Conservation (phyloP, 345 rosid genomes). For the Eutrema yunnanense region DNA sequence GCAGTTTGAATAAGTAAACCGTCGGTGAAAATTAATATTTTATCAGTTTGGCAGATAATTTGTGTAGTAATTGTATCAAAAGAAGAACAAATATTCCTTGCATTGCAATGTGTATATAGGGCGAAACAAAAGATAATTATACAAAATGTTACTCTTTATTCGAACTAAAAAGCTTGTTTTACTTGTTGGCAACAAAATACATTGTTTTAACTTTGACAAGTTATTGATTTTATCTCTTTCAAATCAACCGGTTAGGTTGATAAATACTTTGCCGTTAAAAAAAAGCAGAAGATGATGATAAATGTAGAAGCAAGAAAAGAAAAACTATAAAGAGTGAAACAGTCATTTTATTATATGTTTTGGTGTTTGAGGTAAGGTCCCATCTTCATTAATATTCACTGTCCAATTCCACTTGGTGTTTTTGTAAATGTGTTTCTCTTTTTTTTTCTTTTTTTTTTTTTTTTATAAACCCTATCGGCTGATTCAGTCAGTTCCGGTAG, state of each 20-base stretch:
- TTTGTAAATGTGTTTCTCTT: not conserved
- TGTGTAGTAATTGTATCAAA: constrained; percentile 6
- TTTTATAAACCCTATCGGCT: too few species aligned
- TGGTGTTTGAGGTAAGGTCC: constrained; percentile 6
- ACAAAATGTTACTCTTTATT: not conserved
- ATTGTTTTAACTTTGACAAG: not conserved
- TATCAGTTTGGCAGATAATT: constrained; percentile 12
- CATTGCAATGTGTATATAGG: constrained; percentile 15
- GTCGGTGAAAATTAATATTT: not conserved
- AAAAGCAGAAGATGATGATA: not conserved
- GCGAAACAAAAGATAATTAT: constrained; percentile 2
- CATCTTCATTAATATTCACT: not conserved
- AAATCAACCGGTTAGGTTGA: not conserved
- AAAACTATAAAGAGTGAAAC: not conserved
- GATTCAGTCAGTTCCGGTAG: too few species aligned
- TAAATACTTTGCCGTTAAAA: not conserved
- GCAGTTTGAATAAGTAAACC: constrained; percentile 36
- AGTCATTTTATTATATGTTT: not conserved
- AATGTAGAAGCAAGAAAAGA: not conserved
- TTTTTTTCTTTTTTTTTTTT: too few species aligned
- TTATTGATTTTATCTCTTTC: too few species aligned
- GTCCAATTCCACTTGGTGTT: not conserved
- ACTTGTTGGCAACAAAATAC: not conserved
- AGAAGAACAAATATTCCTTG: not conserved
- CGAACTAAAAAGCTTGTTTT: not conserved